Base-by-base conservation (phyloP, 2,329 filamentous ascomycete species). In the Xylariomycetidae sp. region DNA sequence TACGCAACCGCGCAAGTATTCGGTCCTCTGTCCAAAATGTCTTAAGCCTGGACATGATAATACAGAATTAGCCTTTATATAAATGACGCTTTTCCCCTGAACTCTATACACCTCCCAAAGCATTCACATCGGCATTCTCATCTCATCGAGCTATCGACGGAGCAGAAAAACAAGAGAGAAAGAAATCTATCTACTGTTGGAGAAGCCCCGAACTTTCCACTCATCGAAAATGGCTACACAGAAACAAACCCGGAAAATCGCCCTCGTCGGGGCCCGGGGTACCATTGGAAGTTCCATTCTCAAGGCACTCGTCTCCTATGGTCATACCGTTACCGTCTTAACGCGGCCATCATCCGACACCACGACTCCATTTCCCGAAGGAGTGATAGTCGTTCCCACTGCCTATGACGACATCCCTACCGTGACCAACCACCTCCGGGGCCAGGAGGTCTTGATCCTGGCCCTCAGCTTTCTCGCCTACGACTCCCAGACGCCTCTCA, bases 401-500 rank as follows among this genome's bases (percentile, higher is more conserved):
- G 23, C 38, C 31, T 56, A 57, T 34, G 41, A 40, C 30, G 41
- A 51, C 27, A 43, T 49, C 26, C 26, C 35, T 1, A 55, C 57
- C 33, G 44, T 59, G 10, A 35, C 46, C 3, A 25, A 39, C 3
- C 46, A 46, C 2, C 50, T 64, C 10, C 30, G 46, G 22, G 54
- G 48, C 18, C 61, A 65, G 34, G 53, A 61, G 7, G 47, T 51
- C 11, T 44, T 65, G 6, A 39, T 64, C 20, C 32, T 60, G 5
- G 43, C 50, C 16, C 38, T 58, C 12, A 46, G 41, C 36, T 38
- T 31, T 37, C 35, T 25, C 19, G 44, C 41, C n/a, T 35, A 51
- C 27, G 40, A 39, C 7, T 34, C 41, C 7, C 49, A 58, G 32
- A 44, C 47, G 6, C 36, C 41, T 1, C 36, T 59, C 18, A 54